Base-by-base conservation (phyloP, 2,329 filamentous ascomycete species). In the Ambrosiella xylebori region DNA sequence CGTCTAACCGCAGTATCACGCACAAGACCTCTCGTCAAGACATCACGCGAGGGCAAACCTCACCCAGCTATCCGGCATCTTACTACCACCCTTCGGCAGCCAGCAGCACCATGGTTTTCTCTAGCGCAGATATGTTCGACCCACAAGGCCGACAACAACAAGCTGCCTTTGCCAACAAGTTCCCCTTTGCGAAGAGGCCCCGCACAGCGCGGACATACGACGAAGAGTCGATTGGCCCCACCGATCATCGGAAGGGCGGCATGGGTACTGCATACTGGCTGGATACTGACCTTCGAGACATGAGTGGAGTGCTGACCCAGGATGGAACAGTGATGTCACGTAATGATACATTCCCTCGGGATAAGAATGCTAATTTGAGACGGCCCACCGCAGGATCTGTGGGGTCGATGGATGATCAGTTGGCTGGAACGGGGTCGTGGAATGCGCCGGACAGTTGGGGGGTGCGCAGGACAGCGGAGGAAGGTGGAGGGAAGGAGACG, bases 371-470 rank as follows among this genome's bases (percentile, higher is more conserved):
- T 39, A 35, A 27, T 35, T 11, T 56, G 12, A 38, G 54, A 9
- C 36, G 58, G 15, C 54, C 53, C 12, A 59, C 58, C 12, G 45
- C 49, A 13, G 54, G 54, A 12, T 59, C 58, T 17, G 40, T 59
- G 12, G 54, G 58, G 19, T 59, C 58, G 11, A 37, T 59, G 36
- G 57, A 59, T n/a, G 68, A 68, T 1, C 71, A 71, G 2, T 74
- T 74, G 58, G 27, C 27, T 3, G 27, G 27, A 27, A 27, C 27
- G 27, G 82, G 83, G 1, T 80, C 81, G 2, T 98, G 91, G 91
- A 87, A 94, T 68, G 90, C 90, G 2, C 91, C 93, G 1, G 91
- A 97, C 68, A 96, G 90, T 68, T 98, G 93, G 93, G 89, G 87
- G 55, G 91, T 97, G 35, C 87, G 86, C 64, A 83, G 82, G 61